Evolutionary conservation across 768 basidiomycete genomes (phyloP).

Genomic region (Multifurca ochricompacta): DNA sequence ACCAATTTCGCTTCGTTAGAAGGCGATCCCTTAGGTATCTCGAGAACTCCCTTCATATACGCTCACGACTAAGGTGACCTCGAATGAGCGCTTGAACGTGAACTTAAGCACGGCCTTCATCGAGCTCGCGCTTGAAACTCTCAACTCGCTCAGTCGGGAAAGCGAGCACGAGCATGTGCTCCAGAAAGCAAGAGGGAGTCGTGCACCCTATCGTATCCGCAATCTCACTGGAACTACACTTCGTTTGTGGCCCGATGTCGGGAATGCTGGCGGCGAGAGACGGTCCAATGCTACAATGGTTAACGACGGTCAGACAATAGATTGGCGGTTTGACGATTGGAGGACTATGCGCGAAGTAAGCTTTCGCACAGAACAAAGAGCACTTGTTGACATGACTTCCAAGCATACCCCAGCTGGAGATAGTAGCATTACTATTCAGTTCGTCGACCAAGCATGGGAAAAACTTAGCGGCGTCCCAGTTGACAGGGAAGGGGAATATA

Average conservation of each 20-base stretch:
- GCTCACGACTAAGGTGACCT: constrained; percentile 53
- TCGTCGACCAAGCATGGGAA: constrained; percentile 86
- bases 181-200: constrained; percentile 74
- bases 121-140: constrained; percentile 69
- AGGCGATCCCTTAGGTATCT: constrained; percentile 36
- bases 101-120: constrained; percentile 89
- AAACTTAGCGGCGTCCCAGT: constrained; percentile 82
- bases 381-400: constrained; percentile 1
- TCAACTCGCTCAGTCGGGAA: constrained; percentile 69
- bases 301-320: constrained; percentile 64
- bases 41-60: constrained; percentile 45
- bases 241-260: constrained; percentile 77
- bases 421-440: constrained; percentile 79
- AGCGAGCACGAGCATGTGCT: constrained; percentile 60
- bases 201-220: constrained; percentile 87
- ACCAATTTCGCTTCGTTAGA: not conserved
- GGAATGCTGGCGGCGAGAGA: constrained; percentile 41
- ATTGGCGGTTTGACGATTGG: constrained; percentile 98
- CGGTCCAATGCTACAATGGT: constrained; percentile 52
- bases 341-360: constrained; percentile 84
- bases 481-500: constrained; percentile 87
- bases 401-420: constrained; percentile 51
- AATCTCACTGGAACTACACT: constrained; percentile 88
- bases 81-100: constrained; percentile 79
- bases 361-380: not conserved